Conservation (phyloP, 2,329 filamentous ascomycete species). For the Calonectria hongkongensis region DNA sequence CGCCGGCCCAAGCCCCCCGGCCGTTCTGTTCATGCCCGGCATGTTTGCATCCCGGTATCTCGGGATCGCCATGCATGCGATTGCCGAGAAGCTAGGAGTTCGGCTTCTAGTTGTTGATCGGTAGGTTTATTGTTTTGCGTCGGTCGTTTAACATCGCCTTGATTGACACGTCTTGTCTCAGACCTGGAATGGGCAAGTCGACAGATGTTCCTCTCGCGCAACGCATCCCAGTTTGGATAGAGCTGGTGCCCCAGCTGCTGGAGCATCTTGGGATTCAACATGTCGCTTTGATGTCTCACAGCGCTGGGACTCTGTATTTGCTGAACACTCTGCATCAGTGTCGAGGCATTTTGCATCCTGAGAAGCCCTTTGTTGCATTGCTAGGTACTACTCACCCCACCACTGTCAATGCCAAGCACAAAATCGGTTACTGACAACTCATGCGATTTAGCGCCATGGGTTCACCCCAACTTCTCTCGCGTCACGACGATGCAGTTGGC, state of each 20-base stretch:
- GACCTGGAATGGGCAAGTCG: conserved; percentile 55
- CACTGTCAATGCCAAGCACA: background rate
- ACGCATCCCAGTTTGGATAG: conserved; percentile 51
- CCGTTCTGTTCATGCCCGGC: conserved; percentile 56
- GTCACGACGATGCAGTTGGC: conserved; percentile 29
- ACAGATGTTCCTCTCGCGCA: conserved; percentile 43
- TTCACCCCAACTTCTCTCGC: conserved; percentile 31
- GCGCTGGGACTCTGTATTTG: conserved; percentile 57
- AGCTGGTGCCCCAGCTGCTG: conserved; percentile 58
- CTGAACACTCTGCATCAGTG: conserved; percentile 55
- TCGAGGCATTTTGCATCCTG: conserved; percentile 52
- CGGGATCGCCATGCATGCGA: conserved; percentile 57
- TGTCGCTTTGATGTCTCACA: conserved; percentile 57
- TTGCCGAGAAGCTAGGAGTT: conserved; percentile 57
- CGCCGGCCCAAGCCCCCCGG: conserved; percentile 44
- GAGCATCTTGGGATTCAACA: conserved; percentile 58
- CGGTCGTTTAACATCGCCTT: conserved; percentile 40
- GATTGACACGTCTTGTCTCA: conserved; percentile 51
- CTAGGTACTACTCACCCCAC: conserved; percentile 36
- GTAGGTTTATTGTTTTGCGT: conserved; percentile 45
- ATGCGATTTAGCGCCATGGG: conserved; percentile 35
- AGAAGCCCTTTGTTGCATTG: conserved; percentile 48
- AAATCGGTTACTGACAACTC: background rate
- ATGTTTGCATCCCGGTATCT: conserved; percentile 55
- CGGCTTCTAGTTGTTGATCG: conserved; percentile 59